A percentile compares a stretch with the other conserved stretches of the same genome.
Conservation (phyloP, 148 eudicot species). For the Heliamphora exappendiculata region DNA sequence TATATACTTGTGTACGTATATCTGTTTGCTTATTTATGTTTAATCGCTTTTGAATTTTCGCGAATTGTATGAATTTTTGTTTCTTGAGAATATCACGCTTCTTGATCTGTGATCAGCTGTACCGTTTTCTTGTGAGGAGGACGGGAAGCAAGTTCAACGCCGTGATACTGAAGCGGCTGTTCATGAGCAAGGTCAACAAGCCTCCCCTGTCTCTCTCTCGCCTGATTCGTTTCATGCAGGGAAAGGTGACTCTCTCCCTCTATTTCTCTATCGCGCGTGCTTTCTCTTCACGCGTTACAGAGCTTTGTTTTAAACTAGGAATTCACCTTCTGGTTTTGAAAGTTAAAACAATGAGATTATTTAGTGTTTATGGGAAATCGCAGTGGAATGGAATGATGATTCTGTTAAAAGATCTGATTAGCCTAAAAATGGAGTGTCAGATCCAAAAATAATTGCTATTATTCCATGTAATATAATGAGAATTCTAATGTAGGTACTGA, state of each 20-base stretch:
- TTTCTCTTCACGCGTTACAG: too few species aligned
- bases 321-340: too few species aligned
- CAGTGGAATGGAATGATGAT: too few species aligned
- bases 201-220: constrained; percentile 66
- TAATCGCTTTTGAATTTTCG: background rate
- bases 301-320: too few species aligned
- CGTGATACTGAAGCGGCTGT: constrained; percentile 62
- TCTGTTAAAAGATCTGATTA: too few species aligned
- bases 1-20: background rate
- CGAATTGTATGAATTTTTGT: background rate
- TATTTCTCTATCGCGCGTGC: background rate
- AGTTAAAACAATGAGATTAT: too few species aligned
- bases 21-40: background rate
- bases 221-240: constrained; percentile 43
- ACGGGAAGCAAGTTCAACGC: constrained; percentile 78
- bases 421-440: too few species aligned
- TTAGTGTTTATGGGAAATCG: too few species aligned
- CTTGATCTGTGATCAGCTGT: constrained; percentile 31
- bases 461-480: too few species aligned
- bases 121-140: constrained; percentile 64
- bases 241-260: constrained; percentile 27
- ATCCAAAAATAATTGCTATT: too few species aligned
- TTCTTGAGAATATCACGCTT: background rate
- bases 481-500: too few species aligned
- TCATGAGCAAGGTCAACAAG: constrained; percentile 73